A percentile compares a stretch with the other conserved stretches of the same genome.
Conservation (phyloP, 192 early-diverging fungal genomes). For the Rhizophagus clarus region DNA sequence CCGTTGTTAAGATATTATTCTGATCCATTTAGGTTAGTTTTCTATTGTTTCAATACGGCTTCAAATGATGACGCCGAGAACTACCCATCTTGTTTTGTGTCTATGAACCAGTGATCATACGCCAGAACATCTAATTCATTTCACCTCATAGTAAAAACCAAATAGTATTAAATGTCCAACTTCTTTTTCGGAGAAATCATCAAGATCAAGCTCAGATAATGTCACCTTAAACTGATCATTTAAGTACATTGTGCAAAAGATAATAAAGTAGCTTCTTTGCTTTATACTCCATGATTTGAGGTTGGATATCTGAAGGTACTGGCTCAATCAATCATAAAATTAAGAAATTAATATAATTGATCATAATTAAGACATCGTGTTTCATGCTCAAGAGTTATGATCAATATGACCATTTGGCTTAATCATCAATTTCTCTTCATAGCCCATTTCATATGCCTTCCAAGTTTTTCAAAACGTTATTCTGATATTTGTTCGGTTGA, state of each 20-base stretch:
- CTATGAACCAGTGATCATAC: background rate
- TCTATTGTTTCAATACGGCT: background rate
- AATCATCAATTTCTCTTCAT: background rate
- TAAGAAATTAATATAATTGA: constrained; percentile 10
- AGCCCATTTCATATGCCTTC: background rate
- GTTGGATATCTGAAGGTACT: background rate
- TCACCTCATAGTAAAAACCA: too few relatives aligned
- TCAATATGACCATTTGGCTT: background rate
- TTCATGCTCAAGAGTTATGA: constrained; percentile 1
- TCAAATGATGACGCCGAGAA: background rate
- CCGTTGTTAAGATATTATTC: background rate
- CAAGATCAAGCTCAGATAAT: too few relatives aligned
- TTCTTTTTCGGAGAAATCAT: too few relatives aligned
- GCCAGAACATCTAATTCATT: background rate
- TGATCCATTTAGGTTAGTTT: background rate
- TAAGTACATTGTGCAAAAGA: too few relatives aligned
- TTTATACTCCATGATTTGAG: background rate
- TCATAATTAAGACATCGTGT: background rate
- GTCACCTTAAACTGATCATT: too few relatives aligned
- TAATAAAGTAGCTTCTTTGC: constrained; percentile 14
- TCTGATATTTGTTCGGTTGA: too few relatives aligned
- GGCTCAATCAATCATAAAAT: background rate
- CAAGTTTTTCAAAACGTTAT: background rate
- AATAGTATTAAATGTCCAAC: too few relatives aligned
- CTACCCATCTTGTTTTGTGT: constrained; percentile 4